Evolutionary conservation across 1,139 yeast genomes (phyloP), one percentile per base, ranked within the genome.

Genomic region (Yamadazyma membranifaciens): DNA sequence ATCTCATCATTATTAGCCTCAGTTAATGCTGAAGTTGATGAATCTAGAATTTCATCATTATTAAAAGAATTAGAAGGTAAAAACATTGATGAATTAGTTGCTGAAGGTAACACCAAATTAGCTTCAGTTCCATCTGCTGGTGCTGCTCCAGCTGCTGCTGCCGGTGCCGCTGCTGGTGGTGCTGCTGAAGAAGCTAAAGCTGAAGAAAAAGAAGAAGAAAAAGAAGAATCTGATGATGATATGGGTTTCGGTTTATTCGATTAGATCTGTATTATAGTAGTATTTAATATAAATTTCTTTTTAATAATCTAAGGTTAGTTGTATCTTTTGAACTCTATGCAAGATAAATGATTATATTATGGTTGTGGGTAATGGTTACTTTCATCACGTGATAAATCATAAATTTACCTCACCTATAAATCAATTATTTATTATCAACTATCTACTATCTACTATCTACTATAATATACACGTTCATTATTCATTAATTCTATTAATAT

Each of bases 201-300:
- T 47, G 67, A 57, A 44, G 69, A 59, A 49, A 72, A 59, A 52
- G 69, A 57, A 55, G 65, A 59, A 48, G 56, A 61, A 49, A 69
- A 65, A 57, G 67, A 60, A 65, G 69, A 75, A 52, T 89, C 82
- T 66, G 84, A 77, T 62, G 92, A 83, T 71, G 92, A 83, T 71
- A 83, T 85, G 91, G 92, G 91, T 60, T 81, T 84, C 84, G 92
- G 92, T 77, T 80, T 85, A 73, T 85, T 85, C 81, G 94, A 84
- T 75, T 85, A 84, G 73, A 36, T 36, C 35, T 36, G 38, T 36
- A 36, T 36, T 29, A 30, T 36, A 36, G 37, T 35, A 33, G 24
- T 33, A 25, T 13, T 28, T 28, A 35, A 35, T 35, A 35, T 27
- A 26, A 35, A 17, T 34, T 34, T 26, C 31, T 20, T 7, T 20